Base-by-base conservation (phyloP, 2,329 filamentous ascomycete species). In the Xylaria sp. region DNA sequence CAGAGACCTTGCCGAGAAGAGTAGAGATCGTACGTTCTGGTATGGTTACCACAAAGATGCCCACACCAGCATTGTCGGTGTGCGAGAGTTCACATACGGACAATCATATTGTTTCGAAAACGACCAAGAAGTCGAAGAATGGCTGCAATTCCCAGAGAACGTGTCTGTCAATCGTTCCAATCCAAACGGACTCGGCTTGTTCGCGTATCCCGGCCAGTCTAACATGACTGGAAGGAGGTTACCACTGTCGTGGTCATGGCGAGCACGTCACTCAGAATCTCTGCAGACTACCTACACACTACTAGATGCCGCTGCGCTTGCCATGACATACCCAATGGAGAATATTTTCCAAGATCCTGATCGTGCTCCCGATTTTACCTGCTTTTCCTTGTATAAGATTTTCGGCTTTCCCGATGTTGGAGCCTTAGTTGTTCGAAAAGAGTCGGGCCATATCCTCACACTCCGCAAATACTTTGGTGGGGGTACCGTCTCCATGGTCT, bases 131-230 rank as follows among this genome's bases (percentile, higher is more conserved):
- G 81, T 86, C 4, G 81, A 84, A 28, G 69, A 73, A n/a, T 85
- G 83, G 83, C 75, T 85, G 34, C 66, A 75, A 52, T 70, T 71
- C 61, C 72, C 75, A 66, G 48, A 74, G 64, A 41, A 73, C 61
- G 53, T 68, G 72, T 71, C 59, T 41, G 66, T 70, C 55, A 72
- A 77, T 52, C 74, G 72, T 28, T 63, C 71, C n/a, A 66, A 72
- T 28, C 68, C 71, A 6, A 71, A 72, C n/a, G 73, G 76, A 9
- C 76, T 82, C 10, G 81, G 82, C 1, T 75, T 87, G 3, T 89
- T 92, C 70, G 88, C 88, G 23, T 92, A 89, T 75, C 89, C 90
- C 3, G 90, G 87, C 0, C 90, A 92, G 76, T 91, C 89, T 32
- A 92, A 92, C 74, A 89, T 92, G 83, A 90, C 87, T 50, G 90